Evolutionary conservation across 1,284 basidiomycete species (phyloP).

Genomic region (Irpex sp.): DNA sequence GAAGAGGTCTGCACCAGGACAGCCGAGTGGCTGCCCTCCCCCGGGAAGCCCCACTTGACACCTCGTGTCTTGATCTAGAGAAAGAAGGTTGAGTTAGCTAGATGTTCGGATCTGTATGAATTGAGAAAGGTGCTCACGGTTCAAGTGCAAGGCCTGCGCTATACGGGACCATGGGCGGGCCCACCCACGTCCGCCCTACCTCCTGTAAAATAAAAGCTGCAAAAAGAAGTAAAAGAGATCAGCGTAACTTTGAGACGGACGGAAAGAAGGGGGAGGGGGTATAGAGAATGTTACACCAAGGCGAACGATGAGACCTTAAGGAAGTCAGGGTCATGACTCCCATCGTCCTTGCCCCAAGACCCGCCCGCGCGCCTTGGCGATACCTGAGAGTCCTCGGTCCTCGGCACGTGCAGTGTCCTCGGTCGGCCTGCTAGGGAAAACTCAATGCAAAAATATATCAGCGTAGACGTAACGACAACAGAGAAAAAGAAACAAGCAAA

Average conservation of each 20-base stretch:
- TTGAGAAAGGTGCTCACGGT: background rate
- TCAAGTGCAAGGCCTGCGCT: background rate
- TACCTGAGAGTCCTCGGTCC: conserved; percentile 1
- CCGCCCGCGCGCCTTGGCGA: background rate
- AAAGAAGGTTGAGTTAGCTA: background rate
- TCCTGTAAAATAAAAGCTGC: background rate
- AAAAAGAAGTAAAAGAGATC: background rate
- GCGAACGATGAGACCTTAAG: background rate
- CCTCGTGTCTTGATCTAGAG: background rate
- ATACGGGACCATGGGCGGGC: background rate
- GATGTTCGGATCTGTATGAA: background rate
- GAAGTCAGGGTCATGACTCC: conserved; percentile 1
- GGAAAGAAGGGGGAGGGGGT: background rate
- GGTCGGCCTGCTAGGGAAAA: background rate
- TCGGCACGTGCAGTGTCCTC: conserved; percentile 1
- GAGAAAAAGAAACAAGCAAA: background rate
- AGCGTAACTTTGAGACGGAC: background rate
- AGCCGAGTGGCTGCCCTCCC: conserved; percentile 6
- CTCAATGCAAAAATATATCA: background rate
- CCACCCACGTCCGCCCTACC: conserved; percentile 1
- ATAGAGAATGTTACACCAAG: background rate
- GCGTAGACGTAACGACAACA: background rate
- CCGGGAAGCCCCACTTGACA: conserved; percentile 10
- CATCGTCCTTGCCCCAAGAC: background rate
- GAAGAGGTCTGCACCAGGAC: conserved; percentile 18